phyloP scores from a whole-genome alignment of 2,329 filamentous ascomycete species.

The Clonostachys solani region DNA sequence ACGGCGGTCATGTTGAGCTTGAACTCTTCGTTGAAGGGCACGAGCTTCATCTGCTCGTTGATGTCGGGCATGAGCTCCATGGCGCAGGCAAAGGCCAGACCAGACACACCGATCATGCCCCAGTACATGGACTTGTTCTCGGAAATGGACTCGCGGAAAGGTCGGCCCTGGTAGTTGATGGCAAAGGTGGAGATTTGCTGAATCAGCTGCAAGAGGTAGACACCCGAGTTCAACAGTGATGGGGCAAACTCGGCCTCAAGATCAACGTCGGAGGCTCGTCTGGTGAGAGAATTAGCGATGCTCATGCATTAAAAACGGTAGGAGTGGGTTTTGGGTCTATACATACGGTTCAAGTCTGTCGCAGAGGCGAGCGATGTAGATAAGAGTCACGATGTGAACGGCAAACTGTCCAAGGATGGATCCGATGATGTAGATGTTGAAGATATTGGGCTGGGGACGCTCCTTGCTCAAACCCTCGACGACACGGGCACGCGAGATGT shows the following conservation, averaged over 20 bases:
- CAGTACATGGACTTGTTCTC: conserved; percentile 99
- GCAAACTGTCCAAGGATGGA: conserved; percentile 97
- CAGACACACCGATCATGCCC: conserved; percentile 85
- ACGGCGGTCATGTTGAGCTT: conserved; percentile 77
- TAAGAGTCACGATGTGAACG: conserved; percentile 87
- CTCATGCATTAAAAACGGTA: background rate
- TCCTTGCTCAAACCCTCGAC: conserved; percentile 96
- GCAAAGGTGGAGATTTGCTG: conserved; percentile 99
- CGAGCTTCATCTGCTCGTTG: conserved; percentile 88
- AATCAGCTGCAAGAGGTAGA: conserved; percentile 95
- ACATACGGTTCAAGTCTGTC: conserved; percentile 81
- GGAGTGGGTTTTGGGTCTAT: background rate
- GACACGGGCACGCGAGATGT: conserved; percentile 94
- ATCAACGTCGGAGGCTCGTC: conserved; percentile 62
- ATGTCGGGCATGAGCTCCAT: conserved; percentile 95
- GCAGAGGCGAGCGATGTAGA: conserved; percentile 90
- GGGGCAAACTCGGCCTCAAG: conserved; percentile 93
- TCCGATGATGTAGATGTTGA: conserved; percentile 98
- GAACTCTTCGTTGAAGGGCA: conserved; percentile 86
- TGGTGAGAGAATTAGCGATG: conserved; percentile 20
- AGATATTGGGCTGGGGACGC: conserved; percentile 96
- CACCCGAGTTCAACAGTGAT: conserved; percentile 90
- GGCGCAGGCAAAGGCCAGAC: conserved; percentile 87
- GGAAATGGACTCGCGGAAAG: conserved; percentile 91
- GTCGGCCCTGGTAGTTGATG: conserved; percentile 98